A percentile compares a stretch with the other conserved stretches of the same genome.
Evolutionary conservation across 192 early-diverging fungal genomes (phyloP).

Genomic region (Gryganskiella cystojenkinii): DNA sequence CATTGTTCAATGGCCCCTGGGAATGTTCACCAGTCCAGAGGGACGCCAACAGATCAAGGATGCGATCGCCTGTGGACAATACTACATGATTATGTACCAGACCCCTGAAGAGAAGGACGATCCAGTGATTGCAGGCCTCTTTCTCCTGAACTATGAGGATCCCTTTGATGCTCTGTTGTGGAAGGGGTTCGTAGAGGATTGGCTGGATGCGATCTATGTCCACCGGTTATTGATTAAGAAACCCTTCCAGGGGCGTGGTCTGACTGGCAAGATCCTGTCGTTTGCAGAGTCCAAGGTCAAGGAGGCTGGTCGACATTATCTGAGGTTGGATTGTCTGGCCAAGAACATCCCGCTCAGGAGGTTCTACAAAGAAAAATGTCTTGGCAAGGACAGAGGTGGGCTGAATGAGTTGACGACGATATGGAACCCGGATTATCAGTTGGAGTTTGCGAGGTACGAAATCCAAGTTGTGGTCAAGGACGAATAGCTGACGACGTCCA

Average conservation of each 20-base stretch:
- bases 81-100: conserved; percentile 18
- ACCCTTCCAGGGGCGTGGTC: conserved; percentile 20
- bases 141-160: conserved; percentile 27
- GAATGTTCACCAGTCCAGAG: conserved; percentile 10
- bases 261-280: conserved; percentile 18
- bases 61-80: conserved; percentile 13
- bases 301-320: conserved; percentile 19
- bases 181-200: conserved; percentile 11
- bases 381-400: conserved; percentile 13
- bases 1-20: conserved; percentile 40
- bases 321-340: conserved; percentile 30
- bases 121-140: conserved; percentile 19
- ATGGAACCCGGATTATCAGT: conserved; percentile 3
- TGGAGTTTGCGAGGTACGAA: conserved; percentile 37
- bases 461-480: conserved; percentile 8
- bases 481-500: too few species aligned
- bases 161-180: conserved; percentile 30
- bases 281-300: conserved; percentile 22
- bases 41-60: neutral
- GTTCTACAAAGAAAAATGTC: conserved; percentile 30
- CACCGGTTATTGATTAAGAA: conserved; percentile 31
- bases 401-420: conserved; percentile 19
- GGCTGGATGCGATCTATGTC: conserved; percentile 38
- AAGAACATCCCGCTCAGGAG: conserved; percentile 11
- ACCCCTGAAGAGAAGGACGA: neutral